Base-by-base conservation (phyloP, 192 early-diverging fungal species). In the Phlyctochytrium arcticum region DNA sequence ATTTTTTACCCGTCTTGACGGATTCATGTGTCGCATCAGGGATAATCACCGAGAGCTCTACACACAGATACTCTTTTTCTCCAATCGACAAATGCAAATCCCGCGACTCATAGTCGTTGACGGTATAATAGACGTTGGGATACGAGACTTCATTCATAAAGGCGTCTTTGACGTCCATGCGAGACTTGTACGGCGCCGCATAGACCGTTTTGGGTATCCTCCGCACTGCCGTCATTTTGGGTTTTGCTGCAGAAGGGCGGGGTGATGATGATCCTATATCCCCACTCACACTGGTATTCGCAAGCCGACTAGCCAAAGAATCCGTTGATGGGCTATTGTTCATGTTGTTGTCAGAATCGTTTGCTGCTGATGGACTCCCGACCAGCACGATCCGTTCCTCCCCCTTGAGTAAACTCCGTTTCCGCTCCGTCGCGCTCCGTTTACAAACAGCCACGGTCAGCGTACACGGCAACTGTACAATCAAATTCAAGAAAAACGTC, bases 91-190 rank as follows among this genome's bases (percentile, higher is more conserved):
- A 79, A 75, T 95, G 90, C 60, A 93, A 82, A 72, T 92, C 90
- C 72, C 85, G 82, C 54, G 90, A 90, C 65, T 96, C 91, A 74
- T 87, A 96, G 79, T 96, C 91, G 73, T 94, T 91, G 54, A 93
- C 87, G 32, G 90, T 89, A 76, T 94, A 96, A 76, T 96, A 94
- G 33, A 96, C 90, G 64, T 89, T 71, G 6, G 93, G 93, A 70
- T 89, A 94, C 15, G 91, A 93, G 68, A 87, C 90, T 68, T 96
- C 93, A 65, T 83, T 79, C 76, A 90, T 90, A 49, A 90, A 87
- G 10, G 86, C 82, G 54, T 91, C 89, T 63, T 91, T 94, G 68
- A 89, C 79, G 75, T 93, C 92, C 86, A 95, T 91, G 50, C 89
- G 85, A 32, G 91, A 91, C 75, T 92, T 93, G 82, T 88, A 92